Evolutionary conservation across 768 basidiomycete species (phyloP), one percentile per base, ranked within the genome.

Genomic region (Boletellus ananas): DNA sequence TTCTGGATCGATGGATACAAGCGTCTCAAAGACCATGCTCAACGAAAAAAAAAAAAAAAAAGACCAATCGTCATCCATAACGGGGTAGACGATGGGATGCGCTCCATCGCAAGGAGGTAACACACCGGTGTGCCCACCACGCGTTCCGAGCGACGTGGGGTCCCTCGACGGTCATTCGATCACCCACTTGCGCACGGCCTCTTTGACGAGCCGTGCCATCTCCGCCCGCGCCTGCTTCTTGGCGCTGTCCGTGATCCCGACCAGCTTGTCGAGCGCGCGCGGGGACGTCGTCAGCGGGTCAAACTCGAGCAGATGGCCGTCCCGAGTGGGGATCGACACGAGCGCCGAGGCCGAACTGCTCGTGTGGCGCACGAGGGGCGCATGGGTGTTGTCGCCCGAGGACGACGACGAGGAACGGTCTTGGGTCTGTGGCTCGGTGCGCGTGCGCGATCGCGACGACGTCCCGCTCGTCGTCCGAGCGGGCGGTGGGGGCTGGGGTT

Each of bases 271-370:
- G 27, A 94, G 70, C 42, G 87, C 75, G 3, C 77, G 75, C 1
- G 90, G 84, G 2, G 85, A 83, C 13, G 87, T 83, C 51, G 77
- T 75, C 37, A 94, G 71, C 9, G 92, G 91, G 57, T 95, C 87
- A 59, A 95, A 93, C 63, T 85, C 84, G 21, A 95, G 75, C n/a
- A 87, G 66, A 57, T 86, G 82, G 0, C 92, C 92, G 57, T 92
- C 89, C 35, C 77, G 80, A 0, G 84, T 90, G 5, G 87, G 83
- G n/a, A 93, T 84, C 1, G 85, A 81, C 12, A 90, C 82, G 29
- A 87, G 69, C 3, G 84, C 85, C 5, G 80, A 78, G 51, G 77
- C 68, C n/a, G 55, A 55, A 38, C 59, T 23, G 27, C 27, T 29
- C 27, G 27, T 2, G 6, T 29, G 27, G 27, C 27, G 27, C 8